Evolutionary conservation across 306 rosid genomes (phyloP), one percentile per base, ranked within the genome.

Genomic region (Echinosophora koreensis): DNA sequence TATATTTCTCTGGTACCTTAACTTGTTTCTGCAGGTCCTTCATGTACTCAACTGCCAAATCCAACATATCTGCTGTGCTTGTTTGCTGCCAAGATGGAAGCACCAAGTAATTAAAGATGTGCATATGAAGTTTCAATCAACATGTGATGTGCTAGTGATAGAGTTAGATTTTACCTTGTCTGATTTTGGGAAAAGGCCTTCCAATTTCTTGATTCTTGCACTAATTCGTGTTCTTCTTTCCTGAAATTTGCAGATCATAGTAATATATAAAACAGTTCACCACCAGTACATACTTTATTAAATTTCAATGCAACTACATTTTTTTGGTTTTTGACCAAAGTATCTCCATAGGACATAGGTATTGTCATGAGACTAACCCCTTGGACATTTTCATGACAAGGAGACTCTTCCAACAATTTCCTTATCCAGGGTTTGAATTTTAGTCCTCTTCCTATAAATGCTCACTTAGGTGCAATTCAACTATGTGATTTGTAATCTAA

Each of bases 41-140:
- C 44, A 94, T 92, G 83, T 85, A 86, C 42, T 85, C 91, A 71
- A 88, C 89, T 1, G 92, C 93, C 84, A 84, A 63, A 63, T 94
- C 98, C 81, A 94, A 83, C 97, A 85, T 90, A 38, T 94, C 97
- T 37, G 97, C 87, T 32, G 93, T 92, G 90, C 83, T 92, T 41
- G 89, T 86, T 88, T 89, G 97, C 98, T 94, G 93, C 74, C 59
- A 79, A 63, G 12, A 44, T 71, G 14, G 38, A 55, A 74, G 35
- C 64, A 67, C 37, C 3, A 71, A 70, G 13, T 65, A 79, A 66
- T 50, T 51, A 72, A 72, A 51, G 1, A 47, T 47, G 52, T 59
- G 59, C 46, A 17, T 0, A 49, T 51, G 38, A 64, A 64, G 58
- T 46, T 58, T 80, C 41, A 17, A 27, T 63, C 59, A 37, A 38